Evolutionary conservation across 2,329 filamentous ascomycete species (phyloP).

Genomic region (Fusarium haematococcum): DNA sequence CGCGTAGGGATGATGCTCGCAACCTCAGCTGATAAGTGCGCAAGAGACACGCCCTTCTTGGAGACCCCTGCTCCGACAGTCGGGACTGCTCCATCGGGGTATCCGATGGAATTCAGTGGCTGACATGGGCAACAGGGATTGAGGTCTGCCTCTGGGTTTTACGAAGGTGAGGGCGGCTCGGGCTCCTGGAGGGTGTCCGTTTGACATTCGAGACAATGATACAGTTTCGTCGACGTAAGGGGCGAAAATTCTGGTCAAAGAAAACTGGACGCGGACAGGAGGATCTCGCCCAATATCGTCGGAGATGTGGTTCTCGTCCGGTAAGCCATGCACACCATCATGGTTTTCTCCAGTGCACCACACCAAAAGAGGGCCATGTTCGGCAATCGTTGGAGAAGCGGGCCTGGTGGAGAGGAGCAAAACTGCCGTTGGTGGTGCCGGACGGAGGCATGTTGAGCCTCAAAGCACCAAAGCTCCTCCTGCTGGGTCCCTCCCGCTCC

Average conservation of each 20-base stretch:
- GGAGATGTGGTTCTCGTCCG: conserved; percentile 18
- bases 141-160: conserved; percentile 5
- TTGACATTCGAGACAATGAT: conserved; percentile 17
- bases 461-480: conserved; percentile 39
- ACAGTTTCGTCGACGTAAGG: conserved; percentile 9
- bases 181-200: neutral
- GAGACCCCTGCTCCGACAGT: conserved; percentile 37
- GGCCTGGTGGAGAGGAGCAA: conserved; percentile 43
- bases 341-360: conserved; percentile 21
- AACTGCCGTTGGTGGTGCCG: conserved; percentile 45
- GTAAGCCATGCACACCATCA: conserved; percentile 18
- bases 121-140: conserved; percentile 32
- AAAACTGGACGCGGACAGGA: neutral
- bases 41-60: conserved; percentile 36
- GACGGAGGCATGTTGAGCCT: conserved; percentile 40
- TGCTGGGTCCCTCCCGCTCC: conserved; percentile 44
- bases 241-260: neutral
- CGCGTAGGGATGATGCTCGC: conserved; percentile 39
- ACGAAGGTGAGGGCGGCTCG: conserved; percentile 1
- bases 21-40: conserved; percentile 38
- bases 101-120: conserved; percentile 37
- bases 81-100: conserved; percentile 45
- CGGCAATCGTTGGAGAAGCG: conserved; percentile 49
- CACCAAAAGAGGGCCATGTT: conserved; percentile 40
- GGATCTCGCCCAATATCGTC: conserved; percentile 8